Conservation (phyloP, 257 asterid genomes). For the Leptodermis oblonga region DNA sequence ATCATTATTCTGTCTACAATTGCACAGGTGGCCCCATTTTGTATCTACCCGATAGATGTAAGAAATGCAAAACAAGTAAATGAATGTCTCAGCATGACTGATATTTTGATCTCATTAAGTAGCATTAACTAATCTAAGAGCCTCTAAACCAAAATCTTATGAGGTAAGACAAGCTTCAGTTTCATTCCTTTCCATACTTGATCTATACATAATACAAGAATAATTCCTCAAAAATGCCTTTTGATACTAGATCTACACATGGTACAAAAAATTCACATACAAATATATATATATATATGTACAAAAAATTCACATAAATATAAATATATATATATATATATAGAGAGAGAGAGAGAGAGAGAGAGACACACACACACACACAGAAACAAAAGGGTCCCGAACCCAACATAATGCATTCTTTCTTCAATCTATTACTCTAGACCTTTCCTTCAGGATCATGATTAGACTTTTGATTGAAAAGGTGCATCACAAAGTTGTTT, state of each 20-base stretch:
- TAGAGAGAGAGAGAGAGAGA: no score
- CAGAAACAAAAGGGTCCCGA: no score
- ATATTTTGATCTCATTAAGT: background rate
- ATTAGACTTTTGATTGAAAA: no score
- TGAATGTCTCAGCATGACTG: slow-evolving; percentile 15
- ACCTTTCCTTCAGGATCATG: no score
- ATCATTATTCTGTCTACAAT: slow-evolving; percentile 53
- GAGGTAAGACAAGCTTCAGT: background rate
- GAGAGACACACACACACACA: no score
- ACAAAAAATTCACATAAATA: no score
- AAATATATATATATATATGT: no score
- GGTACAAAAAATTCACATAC: no score
- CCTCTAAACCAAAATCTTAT: background rate
- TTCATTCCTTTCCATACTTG: background rate
- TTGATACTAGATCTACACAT: background rate
- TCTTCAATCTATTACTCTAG: no score
- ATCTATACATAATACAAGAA: background rate
- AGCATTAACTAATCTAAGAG: background rate
- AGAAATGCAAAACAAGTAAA: slow-evolving; percentile 23
- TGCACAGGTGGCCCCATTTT: slow-evolving; percentile 73
- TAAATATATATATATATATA: no score
- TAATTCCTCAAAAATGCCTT: background rate
- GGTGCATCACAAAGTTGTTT: no score
- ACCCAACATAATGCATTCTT: background rate
- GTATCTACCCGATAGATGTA: slow-evolving; percentile 46